These are phyloP conservation scores for Yamadazyma insecticola DNA, from an alignment of 805 yeast genomes.

Conservation along the genomic window DNA sequence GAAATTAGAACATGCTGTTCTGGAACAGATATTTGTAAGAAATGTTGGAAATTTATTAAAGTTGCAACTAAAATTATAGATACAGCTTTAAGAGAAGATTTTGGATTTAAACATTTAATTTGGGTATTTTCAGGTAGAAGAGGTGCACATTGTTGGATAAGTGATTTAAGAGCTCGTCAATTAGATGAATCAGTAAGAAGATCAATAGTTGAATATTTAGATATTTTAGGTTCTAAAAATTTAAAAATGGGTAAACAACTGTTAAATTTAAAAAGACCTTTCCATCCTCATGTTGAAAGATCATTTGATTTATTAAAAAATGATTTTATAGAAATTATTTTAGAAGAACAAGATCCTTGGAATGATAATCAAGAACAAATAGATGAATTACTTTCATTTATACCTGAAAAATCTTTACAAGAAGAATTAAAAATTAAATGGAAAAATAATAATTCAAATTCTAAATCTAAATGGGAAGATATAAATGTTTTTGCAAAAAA, in stretches of 20 bases:
- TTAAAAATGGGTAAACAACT: slow-evolving; percentile 40
- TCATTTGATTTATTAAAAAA: slow-evolving; percentile 64
- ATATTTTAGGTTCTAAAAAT: slow-evolving; percentile 47
- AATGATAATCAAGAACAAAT: slow-evolving; percentile 42
- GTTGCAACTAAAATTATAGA: slow-evolving; percentile 78
- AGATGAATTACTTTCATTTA: slow-evolving; percentile 53
- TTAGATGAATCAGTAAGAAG: slow-evolving; percentile 71
- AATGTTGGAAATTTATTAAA: slow-evolving; percentile 91
- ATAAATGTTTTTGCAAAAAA: slow-evolving; percentile 50
- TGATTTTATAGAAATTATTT: slow-evolving; percentile 59
- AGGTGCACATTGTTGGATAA: slow-evolving; percentile 98
- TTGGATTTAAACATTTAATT: slow-evolving; percentile 78
- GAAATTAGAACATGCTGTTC: slow-evolving; percentile 89
- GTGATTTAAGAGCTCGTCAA: slow-evolving; percentile 75
- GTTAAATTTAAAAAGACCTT: slow-evolving; percentile 65
- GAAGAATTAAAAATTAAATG: slow-evolving; percentile 55
- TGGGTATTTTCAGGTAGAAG: slow-evolving; percentile 99
- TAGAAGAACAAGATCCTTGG: slow-evolving; percentile 91
- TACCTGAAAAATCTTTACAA: slow-evolving; percentile 58
- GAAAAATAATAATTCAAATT: slow-evolving; percentile 40
- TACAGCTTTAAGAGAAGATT: slow-evolving; percentile 71
- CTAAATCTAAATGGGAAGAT: slow-evolving; percentile 76
- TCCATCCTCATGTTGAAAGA: slow-evolving; percentile 82
- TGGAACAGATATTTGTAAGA: slow-evolving; percentile 76
- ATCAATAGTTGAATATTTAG: slow-evolving; percentile 80